A percentile compares a stretch with the other conserved stretches of the same genome.
Evolutionary conservation across 228 moss, liverwort and hornwort species (phyloP).

Genomic region (Sphagnum fallax): DNA sequence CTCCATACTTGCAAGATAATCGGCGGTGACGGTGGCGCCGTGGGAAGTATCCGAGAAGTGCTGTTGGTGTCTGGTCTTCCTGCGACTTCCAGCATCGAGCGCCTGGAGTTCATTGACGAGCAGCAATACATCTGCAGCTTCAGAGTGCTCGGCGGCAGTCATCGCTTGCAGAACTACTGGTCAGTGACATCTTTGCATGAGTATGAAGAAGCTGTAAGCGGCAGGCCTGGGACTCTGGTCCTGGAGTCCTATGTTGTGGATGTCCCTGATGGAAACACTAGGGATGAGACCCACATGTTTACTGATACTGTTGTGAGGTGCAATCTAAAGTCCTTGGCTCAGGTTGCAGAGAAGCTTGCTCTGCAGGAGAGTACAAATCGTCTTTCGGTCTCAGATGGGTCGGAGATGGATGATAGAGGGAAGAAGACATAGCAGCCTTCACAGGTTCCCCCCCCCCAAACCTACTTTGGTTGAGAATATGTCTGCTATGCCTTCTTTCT

Average conservation of each 20-base stretch:
- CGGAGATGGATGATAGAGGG: no score
- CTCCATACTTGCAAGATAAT: slow-evolving; percentile 25
- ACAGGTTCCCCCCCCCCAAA: no score
- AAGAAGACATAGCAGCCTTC: no score
- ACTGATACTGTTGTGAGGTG: slow-evolving; percentile 32
- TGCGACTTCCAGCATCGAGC: slow-evolving; percentile 38
- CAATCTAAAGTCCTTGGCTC: slow-evolving; percentile 37
- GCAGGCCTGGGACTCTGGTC: slow-evolving; percentile 18
- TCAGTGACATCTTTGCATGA: slow-evolving; percentile 47
- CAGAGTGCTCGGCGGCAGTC: slow-evolving; percentile 36
- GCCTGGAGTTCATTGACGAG: slow-evolving; percentile 38
- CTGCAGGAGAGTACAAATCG: slow-evolving; percentile 13
- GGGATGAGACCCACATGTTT: slow-evolving; percentile 40
- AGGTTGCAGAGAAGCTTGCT: slow-evolving; percentile 26
- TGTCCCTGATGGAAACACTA: slow-evolving; percentile 45
- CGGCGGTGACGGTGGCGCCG: slow-evolving; percentile 25
- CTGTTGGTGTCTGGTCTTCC: slow-evolving; percentile 38
- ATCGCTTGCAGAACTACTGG: slow-evolving; percentile 44
- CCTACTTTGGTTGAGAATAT: no score
- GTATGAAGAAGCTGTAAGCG: slow-evolving; percentile 15
- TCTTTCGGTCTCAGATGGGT: background rate
- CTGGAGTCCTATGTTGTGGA: slow-evolving; percentile 48
- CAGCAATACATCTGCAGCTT: slow-evolving; percentile 42
- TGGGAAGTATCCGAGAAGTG: slow-evolving; percentile 42
- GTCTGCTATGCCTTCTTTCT: no score